Percentiles rank a stretch among this genome's conserved stretches.
Evolutionary conservation across 2,329 filamentous ascomycete genomes (phyloP).

Genomic region (Trichoderma sp.): DNA sequence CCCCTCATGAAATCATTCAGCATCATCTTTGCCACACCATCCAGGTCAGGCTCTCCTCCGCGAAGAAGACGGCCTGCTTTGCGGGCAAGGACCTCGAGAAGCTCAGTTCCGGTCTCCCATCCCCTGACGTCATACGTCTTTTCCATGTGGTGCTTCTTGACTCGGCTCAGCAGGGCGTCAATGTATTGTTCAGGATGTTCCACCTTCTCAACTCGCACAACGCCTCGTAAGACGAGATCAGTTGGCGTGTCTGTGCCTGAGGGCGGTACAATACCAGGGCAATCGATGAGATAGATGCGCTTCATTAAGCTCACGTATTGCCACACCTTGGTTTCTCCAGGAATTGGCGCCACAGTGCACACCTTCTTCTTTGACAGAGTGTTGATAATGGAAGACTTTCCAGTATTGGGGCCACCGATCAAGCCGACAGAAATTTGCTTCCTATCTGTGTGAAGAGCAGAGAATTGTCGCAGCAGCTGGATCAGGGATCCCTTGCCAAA

Average conservation of each 20-base stretch:
- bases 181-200: constrained; percentile 97
- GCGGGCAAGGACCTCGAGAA: constrained; percentile 81
- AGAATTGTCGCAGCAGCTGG: constrained; percentile 88
- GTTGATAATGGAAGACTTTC: constrained; percentile 97
- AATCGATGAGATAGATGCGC: constrained; percentile 87
- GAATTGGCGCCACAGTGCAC: constrained; percentile 88
- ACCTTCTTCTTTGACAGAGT: constrained; percentile 93
- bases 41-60: constrained; percentile 91
- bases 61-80: constrained; percentile 84
- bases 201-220: constrained; percentile 92
- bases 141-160: constrained; percentile 85
- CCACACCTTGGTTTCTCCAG: constrained; percentile 97
- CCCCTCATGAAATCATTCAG: constrained; percentile 94
- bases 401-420: constrained; percentile 78
- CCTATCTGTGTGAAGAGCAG: constrained; percentile 79
- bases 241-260: constrained; percentile 79
- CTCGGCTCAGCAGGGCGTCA: constrained; percentile 72
- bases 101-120: constrained; percentile 74
- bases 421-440: constrained; percentile 95
- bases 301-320: constrained; percentile 97
- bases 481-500: constrained; percentile 97
- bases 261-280: constrained; percentile 92
- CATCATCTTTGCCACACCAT: constrained; percentile 95
- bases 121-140: constrained; percentile 86
- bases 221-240: constrained; percentile 85